Percentiles rank a stretch among this genome's conserved stretches.
Evolutionary conservation across 305 asterid genomes (phyloP).

Genomic region (Solanum hybrid): DNA sequence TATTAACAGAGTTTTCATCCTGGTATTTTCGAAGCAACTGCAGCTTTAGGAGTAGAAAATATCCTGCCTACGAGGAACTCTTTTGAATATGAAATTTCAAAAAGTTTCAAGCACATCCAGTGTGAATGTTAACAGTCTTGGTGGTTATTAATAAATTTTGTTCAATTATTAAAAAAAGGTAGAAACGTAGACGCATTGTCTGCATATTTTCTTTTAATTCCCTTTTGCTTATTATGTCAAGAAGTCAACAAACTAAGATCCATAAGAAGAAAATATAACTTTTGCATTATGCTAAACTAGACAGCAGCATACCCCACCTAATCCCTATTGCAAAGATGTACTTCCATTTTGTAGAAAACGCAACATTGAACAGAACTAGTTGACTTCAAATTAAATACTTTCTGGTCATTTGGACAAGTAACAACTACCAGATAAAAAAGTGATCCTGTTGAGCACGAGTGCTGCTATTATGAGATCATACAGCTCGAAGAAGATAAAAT

Average conservation of each 20-base stretch:
- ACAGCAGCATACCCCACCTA: neutral
- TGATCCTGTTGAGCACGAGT: neutral
- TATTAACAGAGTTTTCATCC: too few relatives aligned
- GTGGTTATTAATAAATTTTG: neutral
- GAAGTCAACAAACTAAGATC: neutral
- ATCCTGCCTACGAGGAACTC: neutral
- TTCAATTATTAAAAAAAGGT: neutral
- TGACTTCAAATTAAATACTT: neutral
- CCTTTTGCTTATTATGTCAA: neutral
- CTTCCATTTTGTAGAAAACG: neutral
- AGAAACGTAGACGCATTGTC: neutral
- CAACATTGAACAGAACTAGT: neutral
- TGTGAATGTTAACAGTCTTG: neutral
- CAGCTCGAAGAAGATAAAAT: neutral
- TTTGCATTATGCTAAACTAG: neutral
- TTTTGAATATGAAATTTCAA: neutral
- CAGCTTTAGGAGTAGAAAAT: neutral
- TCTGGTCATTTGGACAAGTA: neutral
- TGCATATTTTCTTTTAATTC: neutral
- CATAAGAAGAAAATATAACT: neutral
- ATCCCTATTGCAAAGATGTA: neutral
- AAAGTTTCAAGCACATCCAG: neutral
- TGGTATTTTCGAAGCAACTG: too few relatives aligned
- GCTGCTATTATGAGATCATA: neutral
- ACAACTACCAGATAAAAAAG: neutral